These are phyloP conservation scores for Emmonsia crescens DNA, from an alignment of 2,329 filamentous ascomycete genomes.

Conservation along the genomic window DNA sequence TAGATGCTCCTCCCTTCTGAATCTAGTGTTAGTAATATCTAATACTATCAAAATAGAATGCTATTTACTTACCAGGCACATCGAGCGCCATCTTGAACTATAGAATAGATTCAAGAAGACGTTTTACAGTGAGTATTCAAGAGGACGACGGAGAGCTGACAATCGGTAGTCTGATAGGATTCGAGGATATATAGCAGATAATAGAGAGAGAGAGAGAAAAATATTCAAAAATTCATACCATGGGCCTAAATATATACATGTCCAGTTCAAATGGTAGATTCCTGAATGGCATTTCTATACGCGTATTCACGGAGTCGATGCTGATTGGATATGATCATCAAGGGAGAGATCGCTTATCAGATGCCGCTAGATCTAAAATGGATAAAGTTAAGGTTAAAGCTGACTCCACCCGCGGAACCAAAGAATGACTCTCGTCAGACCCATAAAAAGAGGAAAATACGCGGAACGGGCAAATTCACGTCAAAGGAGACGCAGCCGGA, in stretches of 20 bases:
- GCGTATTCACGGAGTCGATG: neutral
- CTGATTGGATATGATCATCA: too few relatives aligned
- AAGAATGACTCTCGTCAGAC: neutral
- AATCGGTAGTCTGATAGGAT: neutral
- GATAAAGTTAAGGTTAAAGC: neutral
- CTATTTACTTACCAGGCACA: conserved; percentile 14
- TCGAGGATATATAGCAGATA: neutral
- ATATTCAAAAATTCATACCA: too few relatives aligned
- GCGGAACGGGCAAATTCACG: too few relatives aligned
- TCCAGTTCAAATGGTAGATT: too few relatives aligned
- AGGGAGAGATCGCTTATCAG: neutral
- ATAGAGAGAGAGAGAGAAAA: too few relatives aligned
- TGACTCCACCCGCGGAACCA: neutral
- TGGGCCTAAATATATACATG: too few relatives aligned
- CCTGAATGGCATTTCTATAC: neutral
- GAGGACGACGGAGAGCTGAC: too few relatives aligned
- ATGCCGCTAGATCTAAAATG: too few relatives aligned
- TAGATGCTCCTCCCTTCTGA: neutral
- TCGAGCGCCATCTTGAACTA: neutral
- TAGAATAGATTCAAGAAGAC: too few relatives aligned
- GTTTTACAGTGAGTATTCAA: too few relatives aligned
- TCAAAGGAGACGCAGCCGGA: too few relatives aligned
- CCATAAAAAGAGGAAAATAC: neutral
- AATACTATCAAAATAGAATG: conserved; percentile 43
- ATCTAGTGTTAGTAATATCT: neutral